These are phyloP conservation scores for Candida ulmi DNA, from an alignment of 805 yeast species.

Conservation along the genomic window DNA sequence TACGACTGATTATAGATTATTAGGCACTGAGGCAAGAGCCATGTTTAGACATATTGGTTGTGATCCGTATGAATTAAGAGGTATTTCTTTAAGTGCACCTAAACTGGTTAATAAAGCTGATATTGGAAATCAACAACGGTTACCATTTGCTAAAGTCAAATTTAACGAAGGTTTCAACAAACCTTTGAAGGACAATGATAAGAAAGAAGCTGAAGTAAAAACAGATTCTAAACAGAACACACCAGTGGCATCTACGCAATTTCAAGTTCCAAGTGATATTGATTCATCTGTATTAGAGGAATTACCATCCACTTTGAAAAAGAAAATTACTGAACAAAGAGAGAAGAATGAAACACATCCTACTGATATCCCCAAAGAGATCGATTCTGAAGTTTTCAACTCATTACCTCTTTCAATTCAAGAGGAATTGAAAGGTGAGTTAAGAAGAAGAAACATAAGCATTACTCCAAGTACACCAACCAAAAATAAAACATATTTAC, in stretches of 20 bases:
- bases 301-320: slow-evolving; percentile 17
- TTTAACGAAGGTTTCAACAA: slow-evolving; percentile 5
- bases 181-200: slow-evolving; percentile 1
- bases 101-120: slow-evolving; percentile 38
- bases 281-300: slow-evolving; percentile 22
- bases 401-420: slow-evolving; percentile 63
- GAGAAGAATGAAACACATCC: slow-evolving; percentile 15
- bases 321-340: slow-evolving; percentile 11
- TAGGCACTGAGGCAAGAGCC: slow-evolving; percentile 54
- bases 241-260: slow-evolving; percentile 10
- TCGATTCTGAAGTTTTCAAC: slow-evolving; percentile 61
- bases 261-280: slow-evolving; percentile 24
- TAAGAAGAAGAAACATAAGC: slow-evolving; percentile 34
- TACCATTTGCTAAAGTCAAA: slow-evolving; percentile 26
- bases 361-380: slow-evolving; percentile 25
- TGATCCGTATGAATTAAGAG: slow-evolving; percentile 67
- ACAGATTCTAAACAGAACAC: background rate
- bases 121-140: slow-evolving; percentile 25
- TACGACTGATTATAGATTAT: slow-evolving; percentile 53
- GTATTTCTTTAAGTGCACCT: slow-evolving; percentile 66
- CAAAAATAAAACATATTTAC: slow-evolving; percentile 16
- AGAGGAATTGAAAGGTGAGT: slow-evolving; percentile 51
- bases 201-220: slow-evolving; percentile 5
- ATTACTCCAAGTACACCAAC: slow-evolving; percentile 18
- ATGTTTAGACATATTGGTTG: slow-evolving; percentile 51